Evolutionary conservation across 2,329 filamentous ascomycete genomes (phyloP).

Genomic region (Stenocarpella maydis): DNA sequence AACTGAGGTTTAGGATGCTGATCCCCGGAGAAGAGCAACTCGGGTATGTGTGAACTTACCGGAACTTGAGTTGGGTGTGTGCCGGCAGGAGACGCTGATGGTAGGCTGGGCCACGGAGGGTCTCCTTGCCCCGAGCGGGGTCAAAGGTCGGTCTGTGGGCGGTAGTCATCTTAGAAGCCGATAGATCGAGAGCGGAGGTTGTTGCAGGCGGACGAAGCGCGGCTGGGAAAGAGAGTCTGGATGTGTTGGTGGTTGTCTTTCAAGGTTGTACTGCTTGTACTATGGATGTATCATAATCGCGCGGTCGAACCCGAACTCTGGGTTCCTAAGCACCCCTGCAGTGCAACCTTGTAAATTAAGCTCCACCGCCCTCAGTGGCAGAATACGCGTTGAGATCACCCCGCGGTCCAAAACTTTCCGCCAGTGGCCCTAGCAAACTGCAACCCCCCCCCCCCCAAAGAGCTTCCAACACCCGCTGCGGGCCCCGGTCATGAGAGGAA

Average conservation of each 20-base stretch:
- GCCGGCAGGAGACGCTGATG: conserved; percentile 95
- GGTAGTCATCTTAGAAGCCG: conserved; percentile 64
- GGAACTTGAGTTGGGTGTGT: conserved; percentile 90
- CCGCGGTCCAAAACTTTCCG: conserved; percentile 32
- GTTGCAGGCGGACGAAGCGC: neutral
- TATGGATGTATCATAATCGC: too few relatives aligned
- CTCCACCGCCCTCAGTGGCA: conserved; percentile 29
- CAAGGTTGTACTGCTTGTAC: too few relatives aligned
- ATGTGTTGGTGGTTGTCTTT: conserved; percentile 10
- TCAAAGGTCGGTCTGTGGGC: conserved; percentile 93
- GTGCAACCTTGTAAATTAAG: conserved; percentile 29
- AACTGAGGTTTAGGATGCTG: conserved; percentile 22
- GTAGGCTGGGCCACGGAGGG: conserved; percentile 90
- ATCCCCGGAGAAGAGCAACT: conserved; percentile 34
- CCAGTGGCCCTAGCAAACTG: neutral
- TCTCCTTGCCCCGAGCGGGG: conserved; percentile 93
- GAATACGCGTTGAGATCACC: conserved; percentile 30
- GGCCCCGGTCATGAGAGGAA: conserved; percentile 28
- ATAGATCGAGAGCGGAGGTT: too few relatives aligned
- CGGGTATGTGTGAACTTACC: conserved; percentile 54
- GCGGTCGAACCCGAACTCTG: conserved; percentile 26
- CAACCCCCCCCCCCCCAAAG: neutral
- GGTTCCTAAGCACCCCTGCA: conserved; percentile 11
- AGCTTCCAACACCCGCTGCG: conserved; percentile 15
- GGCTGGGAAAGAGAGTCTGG: neutral